Base-by-base conservation (phyloP, 495 filamentous ascomycete genomes). In the Aspergillus bertholletiae region DNA sequence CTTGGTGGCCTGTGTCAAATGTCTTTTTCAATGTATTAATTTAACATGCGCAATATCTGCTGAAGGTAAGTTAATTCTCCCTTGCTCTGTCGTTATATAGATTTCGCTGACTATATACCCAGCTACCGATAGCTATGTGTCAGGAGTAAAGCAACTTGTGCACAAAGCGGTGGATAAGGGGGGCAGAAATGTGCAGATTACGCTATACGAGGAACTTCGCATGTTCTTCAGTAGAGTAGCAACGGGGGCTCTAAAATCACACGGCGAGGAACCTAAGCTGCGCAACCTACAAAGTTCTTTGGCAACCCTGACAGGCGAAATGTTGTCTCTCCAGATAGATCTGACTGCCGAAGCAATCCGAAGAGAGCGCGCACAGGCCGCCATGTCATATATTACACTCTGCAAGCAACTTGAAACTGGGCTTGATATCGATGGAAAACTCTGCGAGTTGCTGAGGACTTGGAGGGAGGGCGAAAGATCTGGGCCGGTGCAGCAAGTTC, bases 21-120 rank as follows among this genome's bases (percentile, higher is more conserved):
- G 77, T 34, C 63, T 80, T 13, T 51, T 81, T 46, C 73, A 74
- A 56, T 75, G 75, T 60, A 56, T 77, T 47, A 78, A 72, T 57
- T 67, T 72, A 53, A 47, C 57, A 35, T 56, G 60, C 41, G 54
- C 62, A 50, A 54, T 34, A 32, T 60, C 68, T 12, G 47, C 57
- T 22, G 45, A 62, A 65, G 69, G 74, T 75, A 32, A 64, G 73
- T 70, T 56, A 28, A 37, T 26, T 20, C 44, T 22, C 28, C 30
- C 20, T 24, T 24, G 40, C 17, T 41, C 21, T 45, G 46, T 40
- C 26, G 7, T 4, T 39, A 28, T 24, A 21, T 21, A 43, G 46
- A 40, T 46, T 37, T 34, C 18, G 57, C 56, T 67, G 64, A 65
- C 45, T 50, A 62, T 61, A 61, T 63, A 57, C 59, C 60, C 46